Evolutionary conservation across 768 basidiomycete species (phyloP), one percentile per base, ranked within the genome.

Genomic region (Leccinum pellstonianum): DNA sequence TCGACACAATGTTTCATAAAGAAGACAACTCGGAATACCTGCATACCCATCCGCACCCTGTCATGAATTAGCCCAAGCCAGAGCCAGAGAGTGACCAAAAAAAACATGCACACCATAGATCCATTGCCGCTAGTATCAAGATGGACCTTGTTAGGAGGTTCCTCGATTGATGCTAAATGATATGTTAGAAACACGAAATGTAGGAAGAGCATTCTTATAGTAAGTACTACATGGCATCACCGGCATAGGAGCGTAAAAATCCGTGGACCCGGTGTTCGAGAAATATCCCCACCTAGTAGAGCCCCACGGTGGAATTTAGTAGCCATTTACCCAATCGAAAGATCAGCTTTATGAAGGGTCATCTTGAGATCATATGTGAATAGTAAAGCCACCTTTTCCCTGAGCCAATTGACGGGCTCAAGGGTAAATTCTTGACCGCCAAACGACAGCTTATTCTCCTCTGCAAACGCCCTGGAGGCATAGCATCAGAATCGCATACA

Each of bases 131-230:
- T 63, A 10, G 23, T 48, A 27, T 67, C 54, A 6, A 67, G 33
- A 54, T 67, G 66, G 7, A 68, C 37, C 58, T 43, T 56, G 56
- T 67, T 67, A 2, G 68, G 66, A 33, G 66, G 23, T 38, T 68
- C 66, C 47, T 67, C 66, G 10, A 67, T 1, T 10, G 66, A 65
- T 1, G 60, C 66, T 67, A 50, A 3, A 33, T 14, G 14, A 49
- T 0, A 52, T 0, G 15, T 68, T 5, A 64, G 35, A 25, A 48
- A 19, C n/a, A 41, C 2, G 3, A 21, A 31, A 2, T 48, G 15
- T 15, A 51, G 3, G 2, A 6, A 12, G 38, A 12, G 38, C 27
- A 9, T 51, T 14, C 4, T 1, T 9, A 3, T 15, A 27, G 25
- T 27, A 27, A 17, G 5, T 2, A 59, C 5, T 56, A 65, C 64